Percentiles rank a stretch among this genome's conserved stretches.
Conservation (phyloP, 345 rosid species). For the Lumnitzera littorea region DNA sequence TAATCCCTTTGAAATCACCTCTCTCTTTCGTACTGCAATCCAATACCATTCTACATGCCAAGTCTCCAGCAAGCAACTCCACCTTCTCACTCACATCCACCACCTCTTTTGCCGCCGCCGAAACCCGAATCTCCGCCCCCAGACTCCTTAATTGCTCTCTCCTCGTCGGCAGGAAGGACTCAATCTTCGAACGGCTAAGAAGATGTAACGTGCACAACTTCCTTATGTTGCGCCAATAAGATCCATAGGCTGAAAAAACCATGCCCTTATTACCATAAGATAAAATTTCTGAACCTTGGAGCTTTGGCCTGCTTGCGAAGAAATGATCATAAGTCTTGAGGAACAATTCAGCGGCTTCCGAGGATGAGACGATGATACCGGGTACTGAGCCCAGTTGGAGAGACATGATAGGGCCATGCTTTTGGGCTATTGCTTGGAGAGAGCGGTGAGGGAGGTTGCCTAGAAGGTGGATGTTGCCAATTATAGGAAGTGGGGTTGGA, state of each 20-base stretch:
- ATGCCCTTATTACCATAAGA: conserved; percentile 21
- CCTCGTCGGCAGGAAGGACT: conserved; percentile 20
- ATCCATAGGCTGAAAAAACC: conserved; percentile 14
- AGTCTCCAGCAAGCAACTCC: too few relatives aligned
- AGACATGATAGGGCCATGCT: conserved; percentile 37
- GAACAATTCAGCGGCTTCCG: conserved; percentile 30
- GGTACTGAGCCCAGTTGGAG: conserved; percentile 25
- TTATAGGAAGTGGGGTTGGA: too few relatives aligned
- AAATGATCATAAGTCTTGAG: conserved; percentile 31
- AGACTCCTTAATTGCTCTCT: conserved; percentile 28
- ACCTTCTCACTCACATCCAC: too few relatives aligned
- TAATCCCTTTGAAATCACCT: too few relatives aligned
- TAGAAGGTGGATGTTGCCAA: too few relatives aligned
- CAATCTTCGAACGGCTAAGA: conserved; percentile 25
- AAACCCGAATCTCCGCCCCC: not conserved
- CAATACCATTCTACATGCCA: too few relatives aligned
- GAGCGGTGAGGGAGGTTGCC: too few relatives aligned
- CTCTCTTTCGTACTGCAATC: too few relatives aligned
- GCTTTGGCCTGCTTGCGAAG: conserved; percentile 28
- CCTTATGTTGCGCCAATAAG: conserved; percentile 34
- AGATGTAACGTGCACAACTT: conserved; percentile 37
- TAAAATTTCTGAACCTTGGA: conserved; percentile 14
- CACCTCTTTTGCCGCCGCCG: too few relatives aligned
- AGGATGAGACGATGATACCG: conserved; percentile 29
- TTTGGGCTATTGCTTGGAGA: conserved; percentile 21